Evolutionary conservation across 2,329 filamentous ascomycete genomes (phyloP), one percentile per base, ranked within the genome.

Genomic region (Didymella keratinophila): DNA sequence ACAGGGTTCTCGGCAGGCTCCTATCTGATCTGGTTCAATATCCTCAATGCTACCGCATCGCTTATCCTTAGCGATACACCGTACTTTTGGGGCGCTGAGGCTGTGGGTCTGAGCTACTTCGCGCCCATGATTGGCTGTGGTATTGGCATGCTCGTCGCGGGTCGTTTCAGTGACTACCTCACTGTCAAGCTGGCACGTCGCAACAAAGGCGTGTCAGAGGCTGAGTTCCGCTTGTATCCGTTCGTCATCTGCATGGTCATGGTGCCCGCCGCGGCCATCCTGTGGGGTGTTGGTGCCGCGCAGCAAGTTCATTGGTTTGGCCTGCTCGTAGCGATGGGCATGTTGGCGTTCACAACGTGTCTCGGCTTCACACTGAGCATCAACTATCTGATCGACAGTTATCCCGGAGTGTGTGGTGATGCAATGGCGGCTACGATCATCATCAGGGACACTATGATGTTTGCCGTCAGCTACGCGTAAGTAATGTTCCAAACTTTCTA

Each of bases 211-310:
- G 69, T 80, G 12, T 66, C 76, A 30, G 78, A 80, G 59, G 67
- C 78, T 0, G 79, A 80, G 51, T 71, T 78, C 45, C 67, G 77
- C 0, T 63, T 80, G 0, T 80, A 78, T 74, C 70, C 78, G 1
- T 78, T 80, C 58, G 50, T 67, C 1, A 67, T 72, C 1, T 78
- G 76, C 11, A 56, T 79, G 11, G 53, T 84, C 4, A 64, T 83
- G 25, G 72, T 82, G 5, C 80, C 81, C 0, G 76, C 72, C 10
- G 78, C 77, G 0, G 70, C 83, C 4, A 76, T 84, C 37, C 69
- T 83, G 1, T 84, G 82, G 81, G 83, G 83, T 28, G 78, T 84
- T 0, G 82, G 82, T 5, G 81, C 82, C 2, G 80, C 79, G 41
- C 76, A 81, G 32, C 61, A 75, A 4, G 64, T 84, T n/a, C 82